phyloP scores from a whole-genome alignment of 2,329 filamentous ascomycete species.

The Macrophomina phaseolina region DNA sequence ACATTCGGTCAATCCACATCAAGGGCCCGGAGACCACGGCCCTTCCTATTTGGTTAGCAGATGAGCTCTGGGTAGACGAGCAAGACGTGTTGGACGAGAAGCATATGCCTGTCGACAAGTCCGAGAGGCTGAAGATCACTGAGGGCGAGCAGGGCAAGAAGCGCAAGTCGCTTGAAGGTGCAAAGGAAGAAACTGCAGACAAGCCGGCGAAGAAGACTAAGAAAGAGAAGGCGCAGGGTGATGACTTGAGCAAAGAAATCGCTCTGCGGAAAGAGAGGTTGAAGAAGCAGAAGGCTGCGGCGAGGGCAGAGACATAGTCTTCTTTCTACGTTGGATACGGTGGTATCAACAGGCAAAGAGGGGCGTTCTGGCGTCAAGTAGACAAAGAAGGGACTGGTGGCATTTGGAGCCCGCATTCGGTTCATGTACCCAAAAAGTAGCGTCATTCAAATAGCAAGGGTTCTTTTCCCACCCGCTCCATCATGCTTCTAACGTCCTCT shows the following conservation, averaged over 20 bases:
- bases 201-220: slow-evolving; percentile 55
- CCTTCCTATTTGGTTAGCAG: slow-evolving; percentile 91
- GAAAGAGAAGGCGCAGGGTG: slow-evolving; percentile 49
- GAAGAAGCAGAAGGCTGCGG: slow-evolving; percentile 56
- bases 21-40: slow-evolving; percentile 89
- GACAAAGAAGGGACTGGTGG: slow-evolving; percentile 9
- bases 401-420: slow-evolving; percentile 2
- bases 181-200: slow-evolving; percentile 42
- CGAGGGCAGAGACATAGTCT: slow-evolving; percentile 30
- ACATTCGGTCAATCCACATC: slow-evolving; percentile 83
- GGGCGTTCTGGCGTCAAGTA: slow-evolving; percentile 27
- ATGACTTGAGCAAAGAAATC: slow-evolving; percentile 30
- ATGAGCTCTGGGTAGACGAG: slow-evolving; percentile 86
- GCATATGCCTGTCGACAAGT: slow-evolving; percentile 39
- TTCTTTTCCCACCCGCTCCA: background rate
- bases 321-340: background rate
- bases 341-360: slow-evolving; percentile 20
- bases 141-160: slow-evolving; percentile 26
- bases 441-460: background rate
- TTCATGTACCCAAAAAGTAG: slow-evolving; percentile 2
- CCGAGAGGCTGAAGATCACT: slow-evolving; percentile 26
- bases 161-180: slow-evolving; percentile 25
- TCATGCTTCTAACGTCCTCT: too few species aligned
- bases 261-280: slow-evolving; percentile 54
- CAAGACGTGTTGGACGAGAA: slow-evolving; percentile 70